Evolutionary conservation across 2,329 filamentous ascomycete genomes (phyloP), one percentile per base, ranked within the genome.

Genomic region (Dothistroma pini): DNA sequence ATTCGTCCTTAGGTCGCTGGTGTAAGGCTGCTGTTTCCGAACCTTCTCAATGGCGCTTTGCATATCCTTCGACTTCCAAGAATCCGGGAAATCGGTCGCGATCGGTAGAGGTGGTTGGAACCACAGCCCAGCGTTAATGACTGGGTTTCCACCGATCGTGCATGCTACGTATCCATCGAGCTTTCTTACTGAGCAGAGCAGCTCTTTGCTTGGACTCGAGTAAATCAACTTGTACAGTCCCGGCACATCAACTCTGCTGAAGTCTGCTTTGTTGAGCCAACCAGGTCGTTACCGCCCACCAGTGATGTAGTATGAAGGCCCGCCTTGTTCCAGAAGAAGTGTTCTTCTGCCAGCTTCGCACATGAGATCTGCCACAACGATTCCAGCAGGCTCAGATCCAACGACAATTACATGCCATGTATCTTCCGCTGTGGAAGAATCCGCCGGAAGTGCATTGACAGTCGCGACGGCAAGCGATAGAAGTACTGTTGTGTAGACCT

Each of bases 121-220:
- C 22, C 82, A 79, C 53, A 89, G 82, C 48, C 86, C 74, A 8
- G 84, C 85, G 51, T 87, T 86, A 74, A 89, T 86, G 9, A 82
- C 80, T 1, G 83, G 81, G 72, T 83, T 86, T 4, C 84, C 84
- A 56, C 84, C 66, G 47, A 87, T 75, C 2, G 79, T 83, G 34
- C 83, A 85, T 31, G 78, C 83, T 25, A 79, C 61, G 51, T 65
- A 67, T 12, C 57, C 59, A 38, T 76, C 75, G 63, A 76, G 76
- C 14, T 79, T 71, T 3, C 76, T 67, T 8, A 76, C 74, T 1
- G 75, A 63, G 63, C 81, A 83, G 1, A 76, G 68, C 22, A 83
- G 67, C 47, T 75, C 70, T 2, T 76, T 75, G 12, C 70, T 69
- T 7, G 75, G 74, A 10, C 59, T 60, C 21, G 70, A 69, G 67